phyloP scores from a whole-genome alignment of 306 rosid genomes.

The Vigna hirtella region DNA sequence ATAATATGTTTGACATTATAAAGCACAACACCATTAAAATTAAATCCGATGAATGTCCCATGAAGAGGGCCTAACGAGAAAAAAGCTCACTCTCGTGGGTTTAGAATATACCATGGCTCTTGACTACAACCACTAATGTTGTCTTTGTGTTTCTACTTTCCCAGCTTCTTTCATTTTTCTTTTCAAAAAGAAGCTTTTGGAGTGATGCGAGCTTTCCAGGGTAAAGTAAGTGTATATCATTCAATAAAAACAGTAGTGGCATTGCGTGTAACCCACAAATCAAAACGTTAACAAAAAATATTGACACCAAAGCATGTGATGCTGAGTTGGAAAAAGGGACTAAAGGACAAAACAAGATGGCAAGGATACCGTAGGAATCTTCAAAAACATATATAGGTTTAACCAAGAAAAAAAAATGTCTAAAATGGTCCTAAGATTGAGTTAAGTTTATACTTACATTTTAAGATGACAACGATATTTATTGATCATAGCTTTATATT shows the following conservation, averaged over 20 bases:
- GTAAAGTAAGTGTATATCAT: conserved; percentile 39
- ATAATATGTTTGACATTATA: not conserved
- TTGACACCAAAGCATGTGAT: conserved; percentile 55
- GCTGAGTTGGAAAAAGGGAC: conserved; percentile 52
- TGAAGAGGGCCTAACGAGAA: conserved; percentile 31
- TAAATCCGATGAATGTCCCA: conserved; percentile 5
- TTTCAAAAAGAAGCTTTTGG: conserved; percentile 53
- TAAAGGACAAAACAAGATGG: conserved; percentile 39
- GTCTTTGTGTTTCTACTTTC: conserved; percentile 41
- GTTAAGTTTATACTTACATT: too few species aligned
- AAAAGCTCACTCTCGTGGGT: conserved; percentile 9
- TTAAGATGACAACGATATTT: too few species aligned
- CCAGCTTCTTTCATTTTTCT: conserved; percentile 34
- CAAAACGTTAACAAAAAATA: conserved; percentile 43
- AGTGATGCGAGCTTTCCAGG: conserved; percentile 41
- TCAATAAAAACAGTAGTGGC: conserved; percentile 43
- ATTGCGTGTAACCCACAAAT: conserved; percentile 61
- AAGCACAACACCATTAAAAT: not conserved
- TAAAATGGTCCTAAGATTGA: too few species aligned
- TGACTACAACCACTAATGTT: conserved; percentile 46
- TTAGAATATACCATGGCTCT: conserved; percentile 40
- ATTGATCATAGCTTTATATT: too few species aligned
- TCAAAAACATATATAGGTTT: conserved; percentile 16
- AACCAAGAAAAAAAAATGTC: conserved; percentile 8
- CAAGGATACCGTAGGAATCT: conserved; percentile 46